Evolutionary conservation across 371 early-diverging fungal species (phyloP), one percentile per base, ranked within the genome.

Genomic region (Chytridiales sp.): DNA sequence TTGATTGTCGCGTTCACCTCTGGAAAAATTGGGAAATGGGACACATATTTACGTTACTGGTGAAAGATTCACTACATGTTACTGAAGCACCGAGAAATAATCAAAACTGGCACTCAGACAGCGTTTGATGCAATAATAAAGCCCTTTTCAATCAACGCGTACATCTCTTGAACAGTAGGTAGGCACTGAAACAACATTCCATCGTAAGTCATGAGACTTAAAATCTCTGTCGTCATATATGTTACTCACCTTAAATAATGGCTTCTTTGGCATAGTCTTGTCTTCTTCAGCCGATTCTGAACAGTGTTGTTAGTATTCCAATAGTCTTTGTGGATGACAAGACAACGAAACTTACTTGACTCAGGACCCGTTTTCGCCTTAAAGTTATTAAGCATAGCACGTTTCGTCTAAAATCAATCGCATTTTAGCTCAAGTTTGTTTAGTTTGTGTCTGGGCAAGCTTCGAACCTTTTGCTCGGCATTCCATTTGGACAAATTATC

Each of bases 141-240:
- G 9, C 72, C 77, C 47, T 68, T 68, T 40, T 77, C 74, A 30
- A 77, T 74, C 26, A 77, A 47, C 30, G 17, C 43, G 38, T 66
- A 56, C 67, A 77, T 62, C 2, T 72, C 72, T 17, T 43, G 43
- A 3, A 58, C 48, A 5, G 62, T 29, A 4, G 73, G 74, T 11
- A 77, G 43, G 4, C 68, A 46, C 69, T 73, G 46, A 2, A 24
- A 43, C 27, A 9, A 19, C 34, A 19, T 43, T 19, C 8, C 6
- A 15, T 38, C 11, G 47, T n/a, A 26, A 6, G 30, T 53, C 5
- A 47, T 6, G 40, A 54, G 46, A 44, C 6, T 17, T 42, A 40
- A 38, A 40, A 54, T 3, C n/a, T 4, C n/a, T 9, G 30, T 5
- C 9, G 17, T 6, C 19, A 44, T 44, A 24, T 15, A 21, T 9